Conservation (phyloP, 306 rosid genomes). For the cucumber (Cucumis sativus) region Cucumber_9930_V3 NC_026659.2:24737001-24737500, state of each 20-base stretch:
- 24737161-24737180: not conserved
- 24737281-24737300: conserved; percentile 97
- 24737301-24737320: not conserved
- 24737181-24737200: conserved; percentile 18
- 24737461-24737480: conserved; percentile 89
- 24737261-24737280: conserved; percentile 93
- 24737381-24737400: not conserved
- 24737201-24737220: conserved; percentile 90
- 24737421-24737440: conserved; percentile 73
- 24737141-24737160: not conserved
- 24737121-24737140: not conserved
- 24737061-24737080: not conserved
- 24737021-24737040: not conserved
- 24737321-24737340: not conserved
- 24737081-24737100: not conserved
- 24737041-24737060: not conserved
- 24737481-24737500: conserved; percentile 56
- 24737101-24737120: not conserved
- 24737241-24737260: conserved; percentile 89
- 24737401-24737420: conserved; percentile 26
- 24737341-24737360: not conserved
- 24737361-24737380: not conserved
- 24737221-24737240: conserved; percentile 79
- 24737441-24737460: conserved; percentile 89
- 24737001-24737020: not conserved